Evolutionary conservation across 2,329 filamentous ascomycete genomes (phyloP), one percentile per base, ranked within the genome.

Genomic region (Colletotrichum lupini): DNA sequence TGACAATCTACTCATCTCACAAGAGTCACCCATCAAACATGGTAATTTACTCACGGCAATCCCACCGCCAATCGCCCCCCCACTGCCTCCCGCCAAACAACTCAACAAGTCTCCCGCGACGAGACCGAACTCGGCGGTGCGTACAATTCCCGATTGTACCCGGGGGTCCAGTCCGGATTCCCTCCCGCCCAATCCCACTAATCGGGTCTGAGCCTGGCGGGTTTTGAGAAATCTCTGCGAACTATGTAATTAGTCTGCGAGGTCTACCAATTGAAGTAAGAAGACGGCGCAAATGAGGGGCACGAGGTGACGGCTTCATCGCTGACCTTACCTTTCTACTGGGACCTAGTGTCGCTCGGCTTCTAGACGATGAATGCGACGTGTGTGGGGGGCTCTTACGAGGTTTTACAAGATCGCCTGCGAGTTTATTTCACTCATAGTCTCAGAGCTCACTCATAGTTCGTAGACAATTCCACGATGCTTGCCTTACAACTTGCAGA

Each of bases 121-220:
- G 42, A 26, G 26, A 53, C 60, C 60, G n/a, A 63, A 63, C 26
- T 56, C 22, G 22, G 30, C 62, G 19, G 42, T 1, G 42, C 28
- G 30, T 22, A 37, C 5, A 49, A 57, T 57, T 49, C 28, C 64
- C 57, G 55, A 66, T 42, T 58, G 30, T 66, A 66, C 52, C 57
- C 52, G 58, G 37, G 52, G 52, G 57, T 46, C 55, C 42, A 67
- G 55, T 26, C 46, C n/a, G 11, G 32, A 62, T 14, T 22, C 68
- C 28, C 12, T 58, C 53, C 22, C 26, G 22, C 19, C 68, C 57
- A 61, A 57, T 68, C 64, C 42, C 58, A 58, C 58, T 59, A 63
- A 26, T 26, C 37, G 42, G 24, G 26, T 28, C 63, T 68, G 56
- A 65, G 52, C 16, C 35, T 24, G 57, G 57, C 22, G 19, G 37